Percentiles rank a stretch among this genome's conserved stretches.
phyloP scores from a whole-genome alignment of 2,329 filamentous ascomycete species.

The Neurospora sp. region DNA sequence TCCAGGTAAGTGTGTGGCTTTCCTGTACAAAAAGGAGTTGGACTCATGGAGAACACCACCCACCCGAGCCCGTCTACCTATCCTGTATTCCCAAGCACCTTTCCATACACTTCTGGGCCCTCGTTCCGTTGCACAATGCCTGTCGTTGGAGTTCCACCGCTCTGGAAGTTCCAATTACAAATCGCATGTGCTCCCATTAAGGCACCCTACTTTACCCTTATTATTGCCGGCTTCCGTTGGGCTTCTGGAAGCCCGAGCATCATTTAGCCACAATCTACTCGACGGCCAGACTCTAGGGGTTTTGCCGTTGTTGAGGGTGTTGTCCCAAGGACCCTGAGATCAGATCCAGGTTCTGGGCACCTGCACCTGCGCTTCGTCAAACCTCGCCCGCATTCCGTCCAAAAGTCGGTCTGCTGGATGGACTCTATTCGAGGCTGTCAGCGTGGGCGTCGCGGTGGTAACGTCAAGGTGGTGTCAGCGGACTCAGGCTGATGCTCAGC shows the following conservation, averaged over 20 bases:
- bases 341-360: background rate
- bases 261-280: conserved; percentile 13
- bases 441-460: background rate
- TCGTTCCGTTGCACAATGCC: conserved; percentile 5
- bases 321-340: background rate
- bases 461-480: background rate
- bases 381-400: background rate
- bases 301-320: background rate
- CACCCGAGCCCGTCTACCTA: background rate
- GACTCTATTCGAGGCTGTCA: background rate
- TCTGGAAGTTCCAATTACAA: conserved; percentile 1
- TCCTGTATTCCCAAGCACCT: background rate
- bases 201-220: conserved; percentile 11
- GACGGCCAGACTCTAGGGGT: background rate
- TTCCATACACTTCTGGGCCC: background rate
- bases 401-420: background rate
- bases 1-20: conserved; percentile 39
- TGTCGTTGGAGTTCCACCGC: background rate
- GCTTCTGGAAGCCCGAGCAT: conserved; percentile 15
- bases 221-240: conserved; percentile 8
- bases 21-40: conserved; percentile 10
- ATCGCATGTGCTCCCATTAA: conserved; percentile 4
- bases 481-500: background rate
- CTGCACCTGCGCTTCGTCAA: background rate
- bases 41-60: background rate